Base-by-base conservation (phyloP, 371 early-diverging fungal genomes). In the Haplosporangium sp. region DNA sequence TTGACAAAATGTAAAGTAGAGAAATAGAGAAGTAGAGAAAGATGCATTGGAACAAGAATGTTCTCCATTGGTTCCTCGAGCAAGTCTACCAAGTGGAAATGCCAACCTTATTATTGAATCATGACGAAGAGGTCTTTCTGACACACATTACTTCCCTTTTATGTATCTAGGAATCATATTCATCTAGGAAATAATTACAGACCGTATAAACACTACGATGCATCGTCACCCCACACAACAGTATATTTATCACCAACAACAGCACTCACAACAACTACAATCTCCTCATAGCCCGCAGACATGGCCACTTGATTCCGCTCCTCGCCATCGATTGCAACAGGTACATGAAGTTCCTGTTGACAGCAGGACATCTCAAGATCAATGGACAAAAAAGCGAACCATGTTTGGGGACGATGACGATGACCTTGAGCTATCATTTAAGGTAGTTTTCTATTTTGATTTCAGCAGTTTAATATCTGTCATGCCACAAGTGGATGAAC, bases 361-460 rank as follows among this genome's bases (percentile, higher is more conserved):
- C 61, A 60, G 11, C 47, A 13, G 3, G 19, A 38, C 19, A 35
- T 40, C 56, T 15, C 45, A 63, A 20, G 63, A 44, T 44, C 63
- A 40, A 20, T 57, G 70, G 70, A 10, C 57, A 56, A 69, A 48
- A 47, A 69, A 69, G 55, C 62, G 70, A 62, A 45, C 56, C 53
- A 35, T 52, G 20, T 20, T 53, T 53, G 44, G 15, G 37, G 70
- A 63, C 8, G 47, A 62, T 19, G 62, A 69, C 17, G 55, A 19
- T 3, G 19, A 19, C 8, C 38, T 35, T 3, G 19, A 19, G 17
- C 38, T 35, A 38, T 34, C 55, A 2, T 5, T 48, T 15, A 62
- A 69, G 62, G 70, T 69, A 63, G 5, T 48, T 17, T 44, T 27
- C 44, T 42, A 11, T 5, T 42, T 5, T 11, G 44, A 42, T 42